Base-by-base conservation (phyloP, 129 eudicot species). In the Gnaphalium uliginosum region DNA sequence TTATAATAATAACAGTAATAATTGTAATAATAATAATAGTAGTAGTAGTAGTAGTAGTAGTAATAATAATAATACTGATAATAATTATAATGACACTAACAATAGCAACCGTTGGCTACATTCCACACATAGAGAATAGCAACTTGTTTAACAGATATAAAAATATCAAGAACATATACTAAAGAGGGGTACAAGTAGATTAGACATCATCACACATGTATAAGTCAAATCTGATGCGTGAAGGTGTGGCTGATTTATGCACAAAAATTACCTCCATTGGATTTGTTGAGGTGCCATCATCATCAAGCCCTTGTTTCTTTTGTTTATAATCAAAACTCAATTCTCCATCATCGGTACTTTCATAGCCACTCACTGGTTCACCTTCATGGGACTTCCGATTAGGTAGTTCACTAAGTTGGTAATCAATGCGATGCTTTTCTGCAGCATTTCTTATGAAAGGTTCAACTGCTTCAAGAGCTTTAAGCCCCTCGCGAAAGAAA, bases 401-500 rank as follows among this genome's bases (percentile, higher is more conserved):
- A 80, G 76, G 78, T 66, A 88, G 66, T 77, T 78, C 96, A 71
- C 78, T 63, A 32, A 87, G 78, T 73, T 85, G 90, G 72, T 82
- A 91, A 65, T 94, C 99, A 71, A 94, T 90, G 64, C 72, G 96
- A 54, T 89, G 92, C 83, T 87, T 87, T 81, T 89, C 90, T 11
- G 97, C 85, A 77, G 80, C 85, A 79, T 68, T 66, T 81, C 73
- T 85, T 56, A 94, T 80, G 4, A 78, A 84, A 60, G 93, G 97
- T 56, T 91, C 99, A 76, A 87, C 89, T 19, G 88, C 87, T 86
- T 89, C 97, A 41, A 94, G 89, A 72, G 92, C 89, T 77, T 90
- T 83, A 46, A 88, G 83, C 75, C 90, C 99, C 69, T 80, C 89
- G 65, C 90, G 88, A 78, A 94, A 94, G 83, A 94, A 91, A 76